Evolutionary conservation across 169 alveolate genomes (phyloP).

Genomic region (Plasmodium knowlesi): DNA sequence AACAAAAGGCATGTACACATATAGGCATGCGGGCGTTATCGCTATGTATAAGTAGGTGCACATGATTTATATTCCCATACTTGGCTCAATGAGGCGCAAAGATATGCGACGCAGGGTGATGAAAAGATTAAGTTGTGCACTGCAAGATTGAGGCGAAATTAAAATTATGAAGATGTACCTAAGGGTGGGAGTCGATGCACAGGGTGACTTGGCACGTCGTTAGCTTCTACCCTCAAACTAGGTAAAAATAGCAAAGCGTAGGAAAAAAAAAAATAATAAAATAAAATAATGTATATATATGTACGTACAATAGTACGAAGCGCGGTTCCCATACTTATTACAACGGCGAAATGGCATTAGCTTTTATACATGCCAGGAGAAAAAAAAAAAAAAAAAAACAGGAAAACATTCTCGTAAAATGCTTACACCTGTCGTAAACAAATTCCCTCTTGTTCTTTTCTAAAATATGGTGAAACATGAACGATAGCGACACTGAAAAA

Average conservation of each 20-base stretch:
- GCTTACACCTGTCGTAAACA: background rate
- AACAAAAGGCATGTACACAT: background rate
- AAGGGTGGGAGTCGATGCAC: background rate
- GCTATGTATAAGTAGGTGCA: background rate
- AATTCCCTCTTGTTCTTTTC: background rate
- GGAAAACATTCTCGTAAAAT: background rate
- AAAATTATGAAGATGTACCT: background rate
- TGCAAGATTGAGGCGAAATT: background rate
- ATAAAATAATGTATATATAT: background rate
- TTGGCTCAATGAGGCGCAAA: background rate
- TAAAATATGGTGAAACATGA: constrained; percentile 68
- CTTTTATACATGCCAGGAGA: background rate
- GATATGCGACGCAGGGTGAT: background rate
- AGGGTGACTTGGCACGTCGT: background rate
- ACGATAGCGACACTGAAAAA: constrained; percentile 38
- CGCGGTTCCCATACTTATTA: background rate
- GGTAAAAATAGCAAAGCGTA: background rate
- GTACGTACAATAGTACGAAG: background rate
- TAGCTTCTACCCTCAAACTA: background rate
- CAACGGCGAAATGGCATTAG: background rate
- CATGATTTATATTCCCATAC: background rate
- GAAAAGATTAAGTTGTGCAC: background rate
- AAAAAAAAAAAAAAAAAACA: background rate
- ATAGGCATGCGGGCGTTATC: background rate
- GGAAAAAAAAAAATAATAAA: background rate